phyloP scores from a whole-genome alignment of 176 grass and related monocot species.

The Poa annua region DNA sequence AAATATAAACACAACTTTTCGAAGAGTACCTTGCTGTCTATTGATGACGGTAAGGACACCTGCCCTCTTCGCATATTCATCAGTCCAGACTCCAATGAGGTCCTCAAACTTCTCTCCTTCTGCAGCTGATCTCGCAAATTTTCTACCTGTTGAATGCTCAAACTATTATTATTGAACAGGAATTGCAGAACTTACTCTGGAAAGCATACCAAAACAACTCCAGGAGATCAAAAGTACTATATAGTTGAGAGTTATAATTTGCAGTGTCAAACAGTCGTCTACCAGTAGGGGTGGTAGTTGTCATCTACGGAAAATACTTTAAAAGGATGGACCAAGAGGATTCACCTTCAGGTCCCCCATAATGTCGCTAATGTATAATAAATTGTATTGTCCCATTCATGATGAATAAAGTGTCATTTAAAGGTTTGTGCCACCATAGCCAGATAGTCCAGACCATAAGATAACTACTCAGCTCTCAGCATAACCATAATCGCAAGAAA shows the following conservation, averaged over 20 bases:
- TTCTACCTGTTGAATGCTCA: constrained; percentile 70
- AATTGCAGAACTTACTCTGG: constrained; percentile 28
- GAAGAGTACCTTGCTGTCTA: constrained; percentile 77
- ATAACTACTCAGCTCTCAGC: background rate
- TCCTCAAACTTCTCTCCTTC: constrained; percentile 76
- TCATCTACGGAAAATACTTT: background rate
- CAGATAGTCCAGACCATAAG: constrained; percentile 2
- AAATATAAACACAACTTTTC: constrained; percentile 30
- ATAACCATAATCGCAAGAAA: constrained; percentile 13
- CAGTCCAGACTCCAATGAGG: constrained; percentile 78
- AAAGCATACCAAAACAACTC: constrained; percentile 23
- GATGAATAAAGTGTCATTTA: constrained; percentile 12
- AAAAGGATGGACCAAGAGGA: background rate
- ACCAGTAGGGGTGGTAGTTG: constrained; percentile 14
- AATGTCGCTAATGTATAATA: background rate
- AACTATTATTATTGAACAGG: constrained; percentile 29
- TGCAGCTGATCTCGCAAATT: constrained; percentile 77
- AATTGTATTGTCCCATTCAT: background rate
- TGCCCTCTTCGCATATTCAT: constrained; percentile 74
- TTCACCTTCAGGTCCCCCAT: background rate
- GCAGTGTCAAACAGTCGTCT: constrained; percentile 25
- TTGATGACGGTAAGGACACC: constrained; percentile 54
- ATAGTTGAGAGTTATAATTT: constrained; percentile 32
- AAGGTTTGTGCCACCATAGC: constrained; percentile 16
- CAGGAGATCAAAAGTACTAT: constrained; percentile 19